Conservation (phyloP, 2,329 filamentous ascomycete species). For the Chaetomiaceae sp. region DNA sequence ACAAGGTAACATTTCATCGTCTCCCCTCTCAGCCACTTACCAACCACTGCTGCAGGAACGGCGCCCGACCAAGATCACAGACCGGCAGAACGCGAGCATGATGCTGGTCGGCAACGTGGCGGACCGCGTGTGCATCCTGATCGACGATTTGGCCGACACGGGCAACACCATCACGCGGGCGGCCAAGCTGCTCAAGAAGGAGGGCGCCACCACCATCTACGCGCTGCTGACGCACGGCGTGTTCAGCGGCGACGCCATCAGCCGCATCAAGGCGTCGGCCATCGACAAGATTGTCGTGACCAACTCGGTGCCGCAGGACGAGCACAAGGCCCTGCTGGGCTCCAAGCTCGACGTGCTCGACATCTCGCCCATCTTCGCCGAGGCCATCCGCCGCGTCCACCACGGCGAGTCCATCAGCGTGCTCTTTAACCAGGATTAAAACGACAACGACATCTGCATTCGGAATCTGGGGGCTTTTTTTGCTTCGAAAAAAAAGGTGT, state of each 20-base stretch:
- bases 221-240: constrained; percentile 93
- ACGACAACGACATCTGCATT: too few species aligned
- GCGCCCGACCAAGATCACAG: constrained; percentile 67
- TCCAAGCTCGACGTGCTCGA: constrained; percentile 90
- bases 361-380: constrained; percentile 85
- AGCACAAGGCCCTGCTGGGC: constrained; percentile 69
- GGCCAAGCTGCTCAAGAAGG: constrained; percentile 92
- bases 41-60: constrained; percentile 33
- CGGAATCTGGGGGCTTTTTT: constrained; percentile 6
- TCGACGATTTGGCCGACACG: constrained; percentile 93
- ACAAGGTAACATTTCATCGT: constrained; percentile 65
- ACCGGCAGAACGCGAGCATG: constrained; percentile 76
- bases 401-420: constrained; percentile 97
- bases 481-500: constrained; percentile 19
- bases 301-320: constrained; percentile 86
- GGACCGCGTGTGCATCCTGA: constrained; percentile 72
- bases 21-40: constrained; percentile 30
- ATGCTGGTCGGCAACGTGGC: constrained; percentile 75
- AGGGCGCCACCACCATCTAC: constrained; percentile 87
- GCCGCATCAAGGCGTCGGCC: constrained; percentile 86
- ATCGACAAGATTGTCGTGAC: constrained; percentile 94
- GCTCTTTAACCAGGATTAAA: constrained; percentile 79
- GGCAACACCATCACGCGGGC: constrained; percentile 96
- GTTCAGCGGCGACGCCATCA: constrained; percentile 89
- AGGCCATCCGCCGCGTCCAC: constrained; percentile 93